Evolutionary conservation across 345 rosid genomes (phyloP).

Genomic region (Citrus medica): DNA sequence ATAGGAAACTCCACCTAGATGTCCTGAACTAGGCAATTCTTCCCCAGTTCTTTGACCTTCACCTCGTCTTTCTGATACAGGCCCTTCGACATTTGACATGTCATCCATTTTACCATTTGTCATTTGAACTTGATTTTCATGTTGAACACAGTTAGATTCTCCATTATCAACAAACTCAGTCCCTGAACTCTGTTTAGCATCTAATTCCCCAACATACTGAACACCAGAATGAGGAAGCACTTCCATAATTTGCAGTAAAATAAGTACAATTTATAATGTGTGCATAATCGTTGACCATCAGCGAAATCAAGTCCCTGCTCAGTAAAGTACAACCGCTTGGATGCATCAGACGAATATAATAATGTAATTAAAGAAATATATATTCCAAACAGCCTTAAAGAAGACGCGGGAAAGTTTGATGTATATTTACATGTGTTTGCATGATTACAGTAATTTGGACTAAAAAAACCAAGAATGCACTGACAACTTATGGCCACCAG

Average conservation of each 20-base stretch:
- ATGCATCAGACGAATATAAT: conserved; percentile 4
- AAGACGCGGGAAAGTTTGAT: background rate
- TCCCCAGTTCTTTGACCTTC: conserved; percentile 30
- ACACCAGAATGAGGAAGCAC: conserved; percentile 50
- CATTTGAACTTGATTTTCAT: conserved; percentile 34
- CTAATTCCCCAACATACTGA: conserved; percentile 42
- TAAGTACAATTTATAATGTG: conserved; percentile 8
- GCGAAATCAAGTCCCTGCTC: conserved; percentile 28
- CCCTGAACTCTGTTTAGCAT: conserved; percentile 39
- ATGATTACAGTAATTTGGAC: background rate
- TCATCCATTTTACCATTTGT: conserved; percentile 34
- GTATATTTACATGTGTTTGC: background rate
- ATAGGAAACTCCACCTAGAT: conserved; percentile 36
- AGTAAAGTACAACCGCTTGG: conserved; percentile 12
- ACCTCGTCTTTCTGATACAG: conserved; percentile 26
- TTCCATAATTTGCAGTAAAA: conserved; percentile 48
- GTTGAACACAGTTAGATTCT: conserved; percentile 33
- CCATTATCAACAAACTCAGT: conserved; percentile 22
- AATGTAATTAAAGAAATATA: background rate
- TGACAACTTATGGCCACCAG: background rate
- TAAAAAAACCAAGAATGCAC: background rate
- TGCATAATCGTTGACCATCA: conserved; percentile 12
- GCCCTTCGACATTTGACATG: conserved; percentile 33
- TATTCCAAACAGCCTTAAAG: background rate
- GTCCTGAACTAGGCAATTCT: conserved; percentile 33